phyloP scores from a whole-genome alignment of 192 early-diverging fungal genomes.

The Tieghemiomyces parasiticus region DNA sequence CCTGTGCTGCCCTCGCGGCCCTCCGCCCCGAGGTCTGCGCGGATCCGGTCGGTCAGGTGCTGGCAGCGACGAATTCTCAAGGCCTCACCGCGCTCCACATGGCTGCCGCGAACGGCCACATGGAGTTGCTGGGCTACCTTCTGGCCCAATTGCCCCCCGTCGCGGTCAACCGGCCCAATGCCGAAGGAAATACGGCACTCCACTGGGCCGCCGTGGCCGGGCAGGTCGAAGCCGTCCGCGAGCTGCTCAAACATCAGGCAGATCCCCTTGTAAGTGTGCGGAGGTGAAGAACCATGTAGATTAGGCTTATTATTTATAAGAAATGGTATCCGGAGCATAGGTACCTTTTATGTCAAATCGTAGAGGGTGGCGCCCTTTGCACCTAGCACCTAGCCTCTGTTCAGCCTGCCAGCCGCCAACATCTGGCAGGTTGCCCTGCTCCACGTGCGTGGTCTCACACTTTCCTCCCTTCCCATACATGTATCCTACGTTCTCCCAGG shows the following conservation, averaged over 20 bases:
- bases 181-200: neutral
- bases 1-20: neutral
- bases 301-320: no score
- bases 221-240: neutral
- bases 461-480: no score
- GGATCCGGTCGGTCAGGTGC: neutral
- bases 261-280: neutral
- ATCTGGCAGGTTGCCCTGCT: no score
- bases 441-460: no score
- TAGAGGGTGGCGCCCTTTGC: no score
- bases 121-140: neutral
- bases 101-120: constrained; percentile 3
- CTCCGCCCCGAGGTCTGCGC: neutral
- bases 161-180: neutral
- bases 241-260: neutral
- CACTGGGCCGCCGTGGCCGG: constrained; percentile 6
- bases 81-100: constrained; percentile 1
- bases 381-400: no score
- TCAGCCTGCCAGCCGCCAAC: no score
- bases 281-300: no score
- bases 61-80: neutral
- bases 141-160: neutral
- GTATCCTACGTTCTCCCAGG: no score
- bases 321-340: no score
- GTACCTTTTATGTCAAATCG: no score